Percentiles rank a stretch among this genome's conserved stretches.
Evolutionary conservation across 2,329 filamentous ascomycete genomes (phyloP).

Genomic region (Paecilomyces sp.): DNA sequence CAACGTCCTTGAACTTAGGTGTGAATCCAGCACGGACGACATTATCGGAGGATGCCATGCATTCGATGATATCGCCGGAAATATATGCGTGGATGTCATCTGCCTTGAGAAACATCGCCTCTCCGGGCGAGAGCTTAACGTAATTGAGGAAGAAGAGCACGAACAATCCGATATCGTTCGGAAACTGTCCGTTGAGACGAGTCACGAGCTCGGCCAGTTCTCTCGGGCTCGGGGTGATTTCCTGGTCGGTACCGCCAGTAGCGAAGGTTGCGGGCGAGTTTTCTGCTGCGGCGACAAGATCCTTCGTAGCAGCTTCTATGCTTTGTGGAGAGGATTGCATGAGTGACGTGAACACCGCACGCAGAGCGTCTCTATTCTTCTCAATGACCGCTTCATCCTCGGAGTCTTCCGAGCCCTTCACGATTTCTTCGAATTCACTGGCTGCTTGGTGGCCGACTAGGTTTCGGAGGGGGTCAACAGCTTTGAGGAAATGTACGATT

Average conservation of each 20-base stretch:
- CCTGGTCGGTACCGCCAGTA: constrained; percentile 32
- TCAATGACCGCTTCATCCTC: constrained; percentile 38
- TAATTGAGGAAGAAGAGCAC: constrained; percentile 97
- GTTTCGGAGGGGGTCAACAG: constrained; percentile 55
- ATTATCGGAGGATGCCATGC: constrained; percentile 98
- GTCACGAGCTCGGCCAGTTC: constrained; percentile 70
- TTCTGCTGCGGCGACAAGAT: constrained; percentile 65
- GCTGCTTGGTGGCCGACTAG: constrained; percentile 51
- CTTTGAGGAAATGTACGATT: constrained; percentile 75
- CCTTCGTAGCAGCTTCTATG: constrained; percentile 57
- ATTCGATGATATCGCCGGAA: constrained; percentile 81
- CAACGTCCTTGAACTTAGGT: constrained; percentile 95
- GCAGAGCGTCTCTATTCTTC: constrained; percentile 71
- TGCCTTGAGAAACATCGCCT: constrained; percentile 92
- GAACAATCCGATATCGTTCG: constrained; percentile 83
- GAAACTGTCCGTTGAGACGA: constrained; percentile 76
- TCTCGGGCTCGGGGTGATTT: constrained; percentile 36
- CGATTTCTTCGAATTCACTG: constrained; percentile 50
- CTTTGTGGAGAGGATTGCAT: constrained; percentile 69
- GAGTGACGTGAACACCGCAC: constrained; percentile 66
- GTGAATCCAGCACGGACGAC: constrained; percentile 96
- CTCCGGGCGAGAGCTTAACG: constrained; percentile 76
- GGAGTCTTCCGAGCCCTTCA: constrained; percentile 51
- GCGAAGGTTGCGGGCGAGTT: constrained; percentile 67
- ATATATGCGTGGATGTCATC: constrained; percentile 95